Evolutionary conservation across 352 stramenopile species (phyloP).

Genomic region (Pythium utonaiense): DNA sequence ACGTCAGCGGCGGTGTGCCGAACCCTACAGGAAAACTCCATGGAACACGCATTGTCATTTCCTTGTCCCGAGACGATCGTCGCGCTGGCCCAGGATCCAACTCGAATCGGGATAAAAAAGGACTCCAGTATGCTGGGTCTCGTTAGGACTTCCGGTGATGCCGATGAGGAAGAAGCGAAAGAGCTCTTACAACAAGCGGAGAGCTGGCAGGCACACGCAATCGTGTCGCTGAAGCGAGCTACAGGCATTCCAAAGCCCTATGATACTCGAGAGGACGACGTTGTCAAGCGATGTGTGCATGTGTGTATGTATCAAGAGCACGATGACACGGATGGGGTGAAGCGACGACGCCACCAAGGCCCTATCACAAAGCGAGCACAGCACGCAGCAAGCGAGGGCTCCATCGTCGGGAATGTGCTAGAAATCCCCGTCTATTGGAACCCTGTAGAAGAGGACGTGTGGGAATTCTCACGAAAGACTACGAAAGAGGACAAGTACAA

Average conservation of each 20-base stretch:
- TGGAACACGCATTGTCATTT: conserved; percentile 68
- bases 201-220: conserved; percentile 47
- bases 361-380: neutral
- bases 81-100: conserved; percentile 38
- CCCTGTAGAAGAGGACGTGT: conserved; percentile 67
- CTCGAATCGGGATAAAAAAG: conserved; percentile 26
- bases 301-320: conserved; percentile 75
- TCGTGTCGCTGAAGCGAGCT: conserved; percentile 73
- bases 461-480: conserved; percentile 73
- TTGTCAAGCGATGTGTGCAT: conserved; percentile 76
- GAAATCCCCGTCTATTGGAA: conserved; percentile 77
- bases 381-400: neutral
- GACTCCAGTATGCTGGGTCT: conserved; percentile 28
- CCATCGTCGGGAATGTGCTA: conserved; percentile 64
- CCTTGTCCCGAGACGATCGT: conserved; percentile 66
- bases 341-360: neutral
- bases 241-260: conserved; percentile 71
- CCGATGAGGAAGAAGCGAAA: conserved; percentile 29
- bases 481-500: conserved; percentile 83
- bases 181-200: conserved; percentile 53
- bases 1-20: conserved; percentile 49
- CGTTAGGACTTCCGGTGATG: conserved; percentile 12
- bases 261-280: conserved; percentile 70
- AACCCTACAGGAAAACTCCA: conserved; percentile 47
- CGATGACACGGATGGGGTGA: conserved; percentile 20